Percentiles rank a stretch among this genome's conserved stretches.
Evolutionary conservation across 257 asterid genomes (phyloP).

Genomic region (Solanum rostratum): DNA sequence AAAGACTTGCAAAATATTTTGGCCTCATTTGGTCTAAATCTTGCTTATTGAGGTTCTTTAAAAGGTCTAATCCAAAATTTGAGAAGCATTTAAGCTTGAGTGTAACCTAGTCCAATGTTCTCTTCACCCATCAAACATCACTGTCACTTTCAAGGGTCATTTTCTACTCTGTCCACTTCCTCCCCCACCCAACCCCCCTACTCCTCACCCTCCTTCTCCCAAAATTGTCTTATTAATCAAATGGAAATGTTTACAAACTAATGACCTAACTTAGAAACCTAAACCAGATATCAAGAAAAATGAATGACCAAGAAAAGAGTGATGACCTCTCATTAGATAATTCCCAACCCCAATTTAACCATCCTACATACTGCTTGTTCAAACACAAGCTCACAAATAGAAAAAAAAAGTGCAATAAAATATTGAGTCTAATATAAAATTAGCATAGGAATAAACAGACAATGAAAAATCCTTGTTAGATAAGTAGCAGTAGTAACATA

Average conservation of each 20-base stretch:
- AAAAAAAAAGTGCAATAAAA: neutral
- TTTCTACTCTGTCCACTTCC: constrained; percentile 22
- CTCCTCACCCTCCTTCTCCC: neutral
- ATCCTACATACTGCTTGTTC: neutral
- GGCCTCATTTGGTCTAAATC: neutral
- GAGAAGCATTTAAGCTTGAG: constrained; percentile 15
- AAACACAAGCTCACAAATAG: constrained; percentile 11
- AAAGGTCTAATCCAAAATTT: constrained; percentile 13
- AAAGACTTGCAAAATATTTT: neutral
- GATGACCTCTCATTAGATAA: neutral
- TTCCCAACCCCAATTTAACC: constrained; percentile 8
- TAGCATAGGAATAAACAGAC: neutral
- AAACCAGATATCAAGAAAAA: neutral
- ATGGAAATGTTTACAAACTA: neutral
- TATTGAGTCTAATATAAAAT: neutral
- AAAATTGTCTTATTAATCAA: neutral
- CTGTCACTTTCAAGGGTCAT: constrained; percentile 33
- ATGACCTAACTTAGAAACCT: neutral
- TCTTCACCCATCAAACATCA: constrained; percentile 24
- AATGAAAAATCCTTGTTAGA: neutral
- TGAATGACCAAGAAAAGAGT: constrained; percentile 3
- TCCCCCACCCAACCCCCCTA: neutral
- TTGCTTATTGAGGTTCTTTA: neutral
- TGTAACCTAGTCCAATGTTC: constrained; percentile 40
- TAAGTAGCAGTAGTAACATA: neutral